phyloP scores from a whole-genome alignment of 768 basidiomycete genomes.

The Filobasidium wieringae region DNA sequence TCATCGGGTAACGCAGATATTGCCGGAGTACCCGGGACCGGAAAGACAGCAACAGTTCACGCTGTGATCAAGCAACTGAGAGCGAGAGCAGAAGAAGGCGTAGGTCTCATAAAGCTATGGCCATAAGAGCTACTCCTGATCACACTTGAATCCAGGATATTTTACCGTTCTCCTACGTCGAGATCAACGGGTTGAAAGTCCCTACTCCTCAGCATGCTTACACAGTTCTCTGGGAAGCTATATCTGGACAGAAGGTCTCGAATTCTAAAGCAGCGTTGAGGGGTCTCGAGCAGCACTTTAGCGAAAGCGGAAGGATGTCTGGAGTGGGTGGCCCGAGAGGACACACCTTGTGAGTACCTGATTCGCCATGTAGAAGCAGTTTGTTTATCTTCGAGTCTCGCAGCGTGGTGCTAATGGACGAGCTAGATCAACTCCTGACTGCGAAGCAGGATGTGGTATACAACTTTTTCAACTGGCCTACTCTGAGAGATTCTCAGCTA shows the following conservation, averaged over 20 bases:
- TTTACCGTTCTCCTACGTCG: conserved; percentile 88
- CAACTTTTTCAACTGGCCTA: conserved; percentile 99
- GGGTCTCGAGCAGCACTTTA: conserved; percentile 66
- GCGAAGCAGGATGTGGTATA: conserved; percentile 96
- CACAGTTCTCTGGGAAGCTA: conserved; percentile 76
- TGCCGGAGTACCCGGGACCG: conserved; percentile 92
- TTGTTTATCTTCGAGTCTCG: not conserved
- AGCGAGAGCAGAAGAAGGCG: conserved; percentile 69
- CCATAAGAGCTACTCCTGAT: not conserved
- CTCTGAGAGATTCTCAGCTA: conserved; percentile 69
- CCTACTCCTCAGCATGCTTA: conserved; percentile 91
- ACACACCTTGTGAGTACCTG: conserved; percentile 70
- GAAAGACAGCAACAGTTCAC: conserved; percentile 87
- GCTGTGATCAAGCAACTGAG: conserved; percentile 81
- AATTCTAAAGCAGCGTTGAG: conserved; percentile 71
- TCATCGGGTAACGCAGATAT: conserved; percentile 55
- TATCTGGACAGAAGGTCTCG: conserved; percentile 64
- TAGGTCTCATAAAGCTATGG: conserved; percentile 39
- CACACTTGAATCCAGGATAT: conserved; percentile 54
- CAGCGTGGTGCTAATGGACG: conserved; percentile 96
- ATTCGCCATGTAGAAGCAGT: not conserved
- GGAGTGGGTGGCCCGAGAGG: conserved; percentile 52
- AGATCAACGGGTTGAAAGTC: conserved; percentile 90
- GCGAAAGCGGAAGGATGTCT: conserved; percentile 46
- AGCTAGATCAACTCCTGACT: conserved; percentile 91